Evolutionary conservation across 306 rosid species (phyloP), one percentile per base, ranked within the genome.

Genomic region (Canavalia gladiata): DNA sequence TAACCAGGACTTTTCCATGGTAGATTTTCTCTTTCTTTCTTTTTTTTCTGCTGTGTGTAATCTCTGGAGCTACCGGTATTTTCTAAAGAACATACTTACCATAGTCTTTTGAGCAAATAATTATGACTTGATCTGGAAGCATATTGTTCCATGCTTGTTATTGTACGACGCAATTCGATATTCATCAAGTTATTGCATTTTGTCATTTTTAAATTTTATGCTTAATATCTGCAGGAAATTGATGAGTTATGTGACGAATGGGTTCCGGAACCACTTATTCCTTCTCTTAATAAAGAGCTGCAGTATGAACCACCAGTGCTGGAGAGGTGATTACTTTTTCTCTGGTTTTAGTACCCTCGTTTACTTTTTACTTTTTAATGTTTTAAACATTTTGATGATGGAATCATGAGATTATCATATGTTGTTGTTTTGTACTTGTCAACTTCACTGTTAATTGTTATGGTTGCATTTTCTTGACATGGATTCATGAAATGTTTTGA

Each of bases 251-350:
- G 99, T 77, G 90, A 89, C 47, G 99, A 96, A 84, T 96, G 99
- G 99, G 92, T 84, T 83, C 99, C 97, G 29, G 98, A 93, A 76
- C 84, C 99, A 45, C 99, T 96, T 75, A 96, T 96, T 86, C 96
- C 99, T 76, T 79, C 91, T 39, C 74, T 96, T 66, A 80, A 88
- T 33, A 73, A 96, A 85, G 98, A 96, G 66, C 75, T 85, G 90
- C 88, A 18, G 72, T 84, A 74, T 66, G 97, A 92, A 82, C 94
- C 99, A 35, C 98, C 97, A 9, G 94, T 92, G 73, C 88, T 96
- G 82, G 98, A 96, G 85, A 96, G 98, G 99, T 96, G 85, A 75
- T 55, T 69, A 78, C 76, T 76, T 51, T 84, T 78, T 79, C 78
- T 86, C 39, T 35, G 67, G 49, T n/a, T 62, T 52, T 55, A 74